These are phyloP conservation scores for Raffaelea albimanens DNA, from an alignment of 2,329 filamentous ascomycete genomes.

Conservation along the genomic window DNA sequence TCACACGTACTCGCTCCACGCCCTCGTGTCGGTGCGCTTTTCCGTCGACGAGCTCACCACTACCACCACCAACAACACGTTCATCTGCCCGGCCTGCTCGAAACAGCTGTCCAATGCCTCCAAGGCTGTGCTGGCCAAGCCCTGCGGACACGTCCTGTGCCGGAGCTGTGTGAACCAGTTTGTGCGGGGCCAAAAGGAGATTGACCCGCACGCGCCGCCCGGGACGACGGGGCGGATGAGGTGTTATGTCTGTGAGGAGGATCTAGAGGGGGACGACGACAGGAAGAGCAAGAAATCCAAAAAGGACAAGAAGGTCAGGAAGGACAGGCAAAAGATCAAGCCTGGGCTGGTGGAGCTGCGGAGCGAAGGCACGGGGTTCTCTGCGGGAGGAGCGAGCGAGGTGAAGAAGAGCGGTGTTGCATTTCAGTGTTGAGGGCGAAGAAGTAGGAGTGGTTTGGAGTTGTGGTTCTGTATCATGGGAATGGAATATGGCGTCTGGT, in stretches of 20 bases:
- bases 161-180: constrained; percentile 78
- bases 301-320: constrained; percentile 31
- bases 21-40: constrained; percentile 68
- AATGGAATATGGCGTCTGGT: no score
- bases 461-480: no score
- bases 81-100: constrained; percentile 72
- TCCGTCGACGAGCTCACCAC: constrained; percentile 33
- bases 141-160: constrained; percentile 88
- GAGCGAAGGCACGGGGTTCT: constrained; percentile 87
- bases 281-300: constrained; percentile 19
- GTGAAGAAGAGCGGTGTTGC: constrained; percentile 65
- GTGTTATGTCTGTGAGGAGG: constrained; percentile 82
- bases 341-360: constrained; percentile 70
- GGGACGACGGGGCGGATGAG: constrained; percentile 35
- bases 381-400: constrained; percentile 72
- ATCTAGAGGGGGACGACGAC: constrained; percentile 46
- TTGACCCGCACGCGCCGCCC: constrained; percentile 51
- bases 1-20: constrained; percentile 71
- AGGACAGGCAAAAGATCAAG: constrained; percentile 40
- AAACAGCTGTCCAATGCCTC: constrained; percentile 75
- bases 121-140: constrained; percentile 72
- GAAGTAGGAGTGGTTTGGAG: no score
- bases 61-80: neutral
- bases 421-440: constrained; percentile 12
- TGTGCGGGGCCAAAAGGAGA: constrained; percentile 45